Percentiles rank a stretch among this genome's conserved stretches.
phyloP scores from a whole-genome alignment of 2,329 filamentous ascomycete genomes.

The Dendryphion nanum region DNA sequence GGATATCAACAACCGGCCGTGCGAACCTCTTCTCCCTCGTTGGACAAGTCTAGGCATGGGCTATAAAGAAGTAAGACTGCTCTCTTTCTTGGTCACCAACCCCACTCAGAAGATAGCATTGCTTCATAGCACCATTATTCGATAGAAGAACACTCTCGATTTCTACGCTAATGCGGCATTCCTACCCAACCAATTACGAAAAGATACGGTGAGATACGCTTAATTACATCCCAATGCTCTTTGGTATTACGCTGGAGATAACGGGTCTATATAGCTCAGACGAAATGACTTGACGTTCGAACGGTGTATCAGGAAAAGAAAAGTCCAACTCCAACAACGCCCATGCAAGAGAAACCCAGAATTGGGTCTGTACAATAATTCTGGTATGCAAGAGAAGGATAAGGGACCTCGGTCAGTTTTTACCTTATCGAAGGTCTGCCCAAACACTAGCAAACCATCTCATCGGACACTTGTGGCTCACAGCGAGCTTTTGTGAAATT shows the following conservation, averaged over 20 bases:
- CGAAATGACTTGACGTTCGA: conserved; percentile 11
- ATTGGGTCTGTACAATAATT: conserved; percentile 10
- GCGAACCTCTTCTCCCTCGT: too few relatives aligned
- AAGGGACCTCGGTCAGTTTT: too few relatives aligned
- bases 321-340: conserved; percentile 14
- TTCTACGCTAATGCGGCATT: too few relatives aligned
- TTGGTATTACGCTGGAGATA: conserved; percentile 13
- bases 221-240: conserved; percentile 3
- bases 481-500: conserved; percentile 36
- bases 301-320: conserved; percentile 3
- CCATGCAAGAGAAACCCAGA: conserved; percentile 12
- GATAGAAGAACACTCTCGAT: too few relatives aligned
- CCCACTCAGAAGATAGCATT: too few relatives aligned
- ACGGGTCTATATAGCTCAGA: conserved; percentile 13
- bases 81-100: too few relatives aligned
- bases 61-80: too few relatives aligned
- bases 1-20: too few relatives aligned
- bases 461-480: conserved; percentile 6
- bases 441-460: conserved; percentile 12
- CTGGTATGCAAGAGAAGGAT: conserved; percentile 6
- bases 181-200: too few relatives aligned
- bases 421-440: too few relatives aligned
- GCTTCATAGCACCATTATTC: too few relatives aligned
- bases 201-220: conserved; percentile 3
- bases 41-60: too few relatives aligned